A percentile compares a stretch with the other conserved stretches of the same genome.
phyloP scores from a whole-genome alignment of 2,329 filamentous ascomycete species.

The Helotiales sp. region DNA sequence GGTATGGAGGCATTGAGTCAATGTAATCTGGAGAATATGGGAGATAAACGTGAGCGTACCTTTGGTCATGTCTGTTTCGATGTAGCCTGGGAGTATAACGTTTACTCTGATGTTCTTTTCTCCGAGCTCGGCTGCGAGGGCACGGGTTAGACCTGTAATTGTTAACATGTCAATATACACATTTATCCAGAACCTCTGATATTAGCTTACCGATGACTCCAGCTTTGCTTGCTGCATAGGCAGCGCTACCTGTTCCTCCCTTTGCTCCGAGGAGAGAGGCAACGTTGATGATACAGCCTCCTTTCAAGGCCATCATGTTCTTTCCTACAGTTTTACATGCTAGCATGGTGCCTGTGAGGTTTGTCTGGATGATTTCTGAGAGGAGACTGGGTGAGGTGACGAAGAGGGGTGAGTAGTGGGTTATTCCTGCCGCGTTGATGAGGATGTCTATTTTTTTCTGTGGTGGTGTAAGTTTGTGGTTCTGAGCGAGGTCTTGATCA shows the following conservation, averaged over 20 bases:
- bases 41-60: constrained; percentile 47
- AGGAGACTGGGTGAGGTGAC: constrained; percentile 52
- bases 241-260: constrained; percentile 68
- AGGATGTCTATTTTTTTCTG: constrained; percentile 55
- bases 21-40: no score
- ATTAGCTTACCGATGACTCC: constrained; percentile 62
- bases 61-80: constrained; percentile 77
- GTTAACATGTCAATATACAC: background rate
- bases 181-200: background rate
- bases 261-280: constrained; percentile 72
- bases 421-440: constrained; percentile 77
- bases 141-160: constrained; percentile 62
- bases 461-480: no score
- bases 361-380: constrained; percentile 63
- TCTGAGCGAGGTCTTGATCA: no score
- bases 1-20: background rate
- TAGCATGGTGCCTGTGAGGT: constrained; percentile 66
- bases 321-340: constrained; percentile 56
- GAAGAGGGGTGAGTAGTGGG: constrained; percentile 64
- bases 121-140: constrained; percentile 63
- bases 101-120: constrained; percentile 70
- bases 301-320: constrained; percentile 45
- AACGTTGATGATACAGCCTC: constrained; percentile 75
- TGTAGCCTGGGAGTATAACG: constrained; percentile 79
- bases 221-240: constrained; percentile 79